Percentiles rank a stretch among this genome's conserved stretches.
Evolutionary conservation across 2,329 filamentous ascomycete genomes (phyloP).

Genomic region (Colletotrichum shisoi): DNA sequence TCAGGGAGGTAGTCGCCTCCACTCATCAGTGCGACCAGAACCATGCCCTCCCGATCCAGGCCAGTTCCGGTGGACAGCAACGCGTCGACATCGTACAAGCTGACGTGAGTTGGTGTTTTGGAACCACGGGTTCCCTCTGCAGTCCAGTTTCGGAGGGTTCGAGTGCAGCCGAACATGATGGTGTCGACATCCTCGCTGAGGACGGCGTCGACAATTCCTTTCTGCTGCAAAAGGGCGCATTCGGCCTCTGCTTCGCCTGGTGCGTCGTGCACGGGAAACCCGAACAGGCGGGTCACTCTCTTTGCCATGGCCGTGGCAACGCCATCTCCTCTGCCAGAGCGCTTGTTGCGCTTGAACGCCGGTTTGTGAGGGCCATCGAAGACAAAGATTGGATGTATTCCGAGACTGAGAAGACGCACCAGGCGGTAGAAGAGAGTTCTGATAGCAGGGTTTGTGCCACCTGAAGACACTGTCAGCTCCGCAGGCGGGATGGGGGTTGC

Average conservation of each 20-base stretch:
- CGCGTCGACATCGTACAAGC: slow-evolving; percentile 73
- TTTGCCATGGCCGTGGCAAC: slow-evolving; percentile 81
- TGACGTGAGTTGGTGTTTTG: slow-evolving; percentile 83
- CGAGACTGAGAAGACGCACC: slow-evolving; percentile 75
- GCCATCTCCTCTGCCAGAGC: slow-evolving; percentile 69
- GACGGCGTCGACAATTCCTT: slow-evolving; percentile 88
- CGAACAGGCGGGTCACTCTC: slow-evolving; percentile 82
- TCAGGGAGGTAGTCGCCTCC: slow-evolving; percentile 93
- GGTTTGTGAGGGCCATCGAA: slow-evolving; percentile 90
- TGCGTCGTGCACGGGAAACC: slow-evolving; percentile 82
- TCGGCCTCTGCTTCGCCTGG: slow-evolving; percentile 97
- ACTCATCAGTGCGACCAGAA: slow-evolving; percentile 91
- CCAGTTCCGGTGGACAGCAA: slow-evolving; percentile 57
- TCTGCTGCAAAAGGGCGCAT: slow-evolving; percentile 83
- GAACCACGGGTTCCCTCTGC: slow-evolving; percentile 70
- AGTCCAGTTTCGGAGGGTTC: slow-evolving; percentile 83
- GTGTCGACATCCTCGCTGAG: slow-evolving; percentile 97
- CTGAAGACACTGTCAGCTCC: slow-evolving; percentile 48
- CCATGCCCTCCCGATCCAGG: slow-evolving; percentile 86
- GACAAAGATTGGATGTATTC: slow-evolving; percentile 88
- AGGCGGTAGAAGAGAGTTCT: slow-evolving; percentile 93
- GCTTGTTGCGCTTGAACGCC: slow-evolving; percentile 86
- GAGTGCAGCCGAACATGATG: slow-evolving; percentile 91
- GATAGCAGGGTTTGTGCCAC: slow-evolving; percentile 87
- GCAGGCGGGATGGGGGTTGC: neutral